Base-by-base conservation (phyloP, 352 stramenopile genomes). In the Lagenidium sp. region DNA sequence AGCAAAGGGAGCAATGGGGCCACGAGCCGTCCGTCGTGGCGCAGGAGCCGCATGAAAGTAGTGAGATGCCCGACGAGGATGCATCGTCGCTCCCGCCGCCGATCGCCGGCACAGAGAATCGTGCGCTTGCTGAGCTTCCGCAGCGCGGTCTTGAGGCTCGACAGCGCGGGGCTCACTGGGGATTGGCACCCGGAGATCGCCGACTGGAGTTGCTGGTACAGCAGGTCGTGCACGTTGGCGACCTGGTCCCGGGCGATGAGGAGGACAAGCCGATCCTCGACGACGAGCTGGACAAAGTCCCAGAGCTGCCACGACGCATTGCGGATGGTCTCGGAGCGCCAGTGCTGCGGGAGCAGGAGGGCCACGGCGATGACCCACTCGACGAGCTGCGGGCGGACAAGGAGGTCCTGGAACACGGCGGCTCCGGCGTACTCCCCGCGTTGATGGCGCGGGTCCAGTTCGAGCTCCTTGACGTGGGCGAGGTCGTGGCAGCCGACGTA, bases 341-440 rank as follows among this genome's bases (percentile, higher is more conserved):
- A 60, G 18, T 60, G 44, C 12, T 60, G 52, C 2, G 52, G 52
- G 12, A 85, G 41, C 30, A 69, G 80, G 3, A 85, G 63, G 6
- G 70, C 69, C 0, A 68, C 57, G 21, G 57, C 80, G 20, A 85
- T 50, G 19, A 80, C 68, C 73, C 73, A 85, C 30, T 83, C 63
- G 1, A 46, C 54, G 6, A 63, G 37, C 29, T 55, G 36, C 1
- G 52, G 57, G 0, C 47, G 44, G 13, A 51, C 18, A 8, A 65
- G 20, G 26, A 71, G 26, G 22, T 68, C 61, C 11, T 63, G 46
- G 31, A 59, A 65, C 1, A 59, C 20, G 2, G 25, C 6, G 1
- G 50, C 49, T 0, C 31, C 38, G 0, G 53, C 42, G 30, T 68
- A 64, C 4, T 11, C 32, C 3, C 52, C 52, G 10, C 49, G 52